Evolutionary conservation across 306 rosid species (phyloP).

Genomic region (Cucurbita argyrosperma): DNA sequence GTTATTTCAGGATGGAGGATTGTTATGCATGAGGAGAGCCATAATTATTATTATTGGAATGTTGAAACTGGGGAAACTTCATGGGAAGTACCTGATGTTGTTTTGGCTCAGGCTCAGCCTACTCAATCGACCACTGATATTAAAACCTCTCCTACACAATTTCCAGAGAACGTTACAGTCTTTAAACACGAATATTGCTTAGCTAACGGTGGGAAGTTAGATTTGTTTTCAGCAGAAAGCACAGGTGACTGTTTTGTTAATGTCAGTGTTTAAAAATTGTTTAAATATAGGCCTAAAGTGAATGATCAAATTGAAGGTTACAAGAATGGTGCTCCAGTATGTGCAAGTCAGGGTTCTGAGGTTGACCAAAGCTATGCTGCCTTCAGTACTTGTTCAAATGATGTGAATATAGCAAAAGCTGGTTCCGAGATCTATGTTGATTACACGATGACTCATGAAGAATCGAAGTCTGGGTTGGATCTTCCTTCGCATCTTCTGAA

Average conservation of each 20-base stretch:
- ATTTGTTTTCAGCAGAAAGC: slow-evolving; percentile 19
- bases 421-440: slow-evolving; percentile 10
- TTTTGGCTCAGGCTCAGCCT: slow-evolving; percentile 35
- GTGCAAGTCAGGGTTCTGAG: slow-evolving; percentile 23
- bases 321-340: slow-evolving; percentile 12
- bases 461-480: slow-evolving; percentile 24
- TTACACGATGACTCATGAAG: slow-evolving; percentile 13
- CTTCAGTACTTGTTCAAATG: slow-evolving; percentile 7
- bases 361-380: slow-evolving; percentile 14
- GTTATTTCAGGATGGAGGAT: slow-evolving; percentile 70
- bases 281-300: slow-evolving; percentile 28
- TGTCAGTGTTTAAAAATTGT: slow-evolving; percentile 8
- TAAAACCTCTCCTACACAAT: slow-evolving; percentile 15
- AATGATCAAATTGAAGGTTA: slow-evolving; percentile 23
- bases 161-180: slow-evolving; percentile 16
- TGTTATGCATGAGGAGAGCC: slow-evolving; percentile 90
- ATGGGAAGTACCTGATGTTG: slow-evolving; percentile 74
- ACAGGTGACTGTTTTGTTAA: slow-evolving; percentile 16
- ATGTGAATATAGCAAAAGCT: slow-evolving; percentile 2
- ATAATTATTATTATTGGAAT: slow-evolving; percentile 82
- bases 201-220: slow-evolving; percentile 15
- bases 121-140: slow-evolving; percentile 28
- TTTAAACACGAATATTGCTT: slow-evolving; percentile 17
- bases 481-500: slow-evolving; percentile 37
- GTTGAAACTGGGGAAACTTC: slow-evolving; percentile 89